Evolutionary conservation across 1,284 basidiomycete genomes (phyloP).

Genomic region (Cystobasidium sp.): DNA sequence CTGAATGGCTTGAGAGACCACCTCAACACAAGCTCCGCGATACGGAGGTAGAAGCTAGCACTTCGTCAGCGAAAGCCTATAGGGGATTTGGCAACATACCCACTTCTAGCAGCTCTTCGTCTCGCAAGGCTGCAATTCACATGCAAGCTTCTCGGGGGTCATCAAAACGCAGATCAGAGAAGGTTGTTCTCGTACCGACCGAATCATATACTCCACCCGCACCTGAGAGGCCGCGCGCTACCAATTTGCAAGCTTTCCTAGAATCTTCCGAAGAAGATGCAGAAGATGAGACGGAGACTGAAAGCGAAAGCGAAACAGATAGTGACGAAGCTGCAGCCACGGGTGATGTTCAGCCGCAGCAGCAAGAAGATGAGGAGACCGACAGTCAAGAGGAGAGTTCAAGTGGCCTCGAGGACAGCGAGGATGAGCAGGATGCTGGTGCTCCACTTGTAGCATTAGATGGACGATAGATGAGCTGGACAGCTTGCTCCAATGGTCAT

Average conservation of each 20-base stretch:
- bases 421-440: constrained; percentile 8
- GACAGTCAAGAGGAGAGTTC: constrained; percentile 6
- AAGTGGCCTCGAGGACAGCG: constrained; percentile 12
- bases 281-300: constrained; percentile 50
- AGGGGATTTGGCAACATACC: constrained; percentile 45
- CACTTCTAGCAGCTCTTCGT: constrained; percentile 35
- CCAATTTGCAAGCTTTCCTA: constrained; percentile 35
- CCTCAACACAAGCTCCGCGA: constrained; percentile 21
- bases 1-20: constrained; percentile 15
- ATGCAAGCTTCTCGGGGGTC: not conserved
- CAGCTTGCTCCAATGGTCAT: not conserved
- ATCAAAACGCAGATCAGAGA: not conserved
- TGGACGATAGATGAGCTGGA: not conserved
- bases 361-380: not conserved
- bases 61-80: constrained; percentile 22
- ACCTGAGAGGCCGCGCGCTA: not conserved
- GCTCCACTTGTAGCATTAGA: constrained; percentile 17
- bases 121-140: not conserved
- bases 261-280: constrained; percentile 53
- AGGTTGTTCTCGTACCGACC: constrained; percentile 35
- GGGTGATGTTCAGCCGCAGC: not conserved
- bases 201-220: constrained; percentile 11
- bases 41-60: not conserved
- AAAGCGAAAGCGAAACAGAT: constrained; percentile 34
- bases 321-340: not conserved